These are phyloP conservation scores for Chaetomium globosum DNA, from an alignment of 2,329 filamentous ascomycete species.

Conservation along the genomic window DNA sequence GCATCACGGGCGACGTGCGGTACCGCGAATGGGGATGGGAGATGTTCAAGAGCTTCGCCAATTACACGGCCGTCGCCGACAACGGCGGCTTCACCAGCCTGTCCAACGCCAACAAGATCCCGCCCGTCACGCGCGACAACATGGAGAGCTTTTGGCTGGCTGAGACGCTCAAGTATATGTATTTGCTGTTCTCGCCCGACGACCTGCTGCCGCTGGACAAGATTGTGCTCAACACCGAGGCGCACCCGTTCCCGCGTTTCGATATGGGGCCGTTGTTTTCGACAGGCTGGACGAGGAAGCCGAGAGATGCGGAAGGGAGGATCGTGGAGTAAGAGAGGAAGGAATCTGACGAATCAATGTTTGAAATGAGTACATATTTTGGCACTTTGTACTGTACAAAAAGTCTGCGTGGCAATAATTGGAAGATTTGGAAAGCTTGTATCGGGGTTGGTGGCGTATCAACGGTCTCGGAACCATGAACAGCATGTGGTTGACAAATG, in stretches of 20 bases:
- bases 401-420: background rate
- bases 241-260: slow-evolving; percentile 86
- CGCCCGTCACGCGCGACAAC: slow-evolving; percentile 75
- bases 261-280: slow-evolving; percentile 75
- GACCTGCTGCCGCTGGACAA: slow-evolving; percentile 83
- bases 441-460: no score
- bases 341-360: background rate
- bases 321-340: slow-evolving; percentile 37
- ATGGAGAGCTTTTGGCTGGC: slow-evolving; percentile 99
- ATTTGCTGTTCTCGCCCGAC: slow-evolving; percentile 84
- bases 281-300: slow-evolving; percentile 78
- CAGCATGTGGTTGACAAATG: background rate
- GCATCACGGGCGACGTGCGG: slow-evolving; percentile 84
- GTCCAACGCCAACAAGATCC: slow-evolving; percentile 70
- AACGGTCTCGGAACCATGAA: background rate
- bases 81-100: slow-evolving; percentile 82
- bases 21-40: slow-evolving; percentile 99
- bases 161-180: slow-evolving; percentile 97
- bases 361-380: slow-evolving; percentile 10
- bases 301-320: slow-evolving; percentile 54
- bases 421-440: no score
- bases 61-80: slow-evolving; percentile 77
- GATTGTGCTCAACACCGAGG: slow-evolving; percentile 94
- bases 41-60: slow-evolving; percentile 91
- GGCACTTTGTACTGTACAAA: background rate